Evolutionary conservation across 2,329 filamentous ascomycete species (phyloP), one percentile per base, ranked within the genome.

Genomic region (Paramyrothecium roridum): DNA sequence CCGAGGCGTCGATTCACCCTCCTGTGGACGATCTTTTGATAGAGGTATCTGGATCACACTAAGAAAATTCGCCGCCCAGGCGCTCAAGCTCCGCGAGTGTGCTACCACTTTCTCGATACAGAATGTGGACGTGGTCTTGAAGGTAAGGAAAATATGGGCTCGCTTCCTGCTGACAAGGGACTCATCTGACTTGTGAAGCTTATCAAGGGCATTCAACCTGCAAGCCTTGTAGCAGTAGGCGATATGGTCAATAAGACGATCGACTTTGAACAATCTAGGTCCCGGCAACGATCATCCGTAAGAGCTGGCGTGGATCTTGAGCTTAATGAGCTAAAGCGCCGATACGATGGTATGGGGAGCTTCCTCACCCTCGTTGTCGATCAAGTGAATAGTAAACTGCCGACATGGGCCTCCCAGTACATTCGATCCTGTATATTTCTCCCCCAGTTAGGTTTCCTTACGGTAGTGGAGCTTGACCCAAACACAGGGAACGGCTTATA

Each of bases 381-480:
- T 19, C 80, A 84, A n/a, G 76, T 96, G 55, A 82, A 82, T 1
- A 70, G 72, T 16, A 78, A 80, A 1, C 76, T 95, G 20, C 88
- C 92, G 1, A 77, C 81, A 56, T 80, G 80, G 78, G 78, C 79
- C 19, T 69, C 70, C 23, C 67, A 72, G 30, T 78, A 82, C 56
- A 73, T 87, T 16, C 77, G 80, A 34, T 93, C 93, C 54, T 96
- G 96, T 59, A 88, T 95, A 19, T 96, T 95, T 68, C 89, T 96
- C 58, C 93, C 93, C 0, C 92, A 96, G 65, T 83, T 97, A 40
- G 95, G 95, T 0, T 99, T 97, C 67, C 81, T 97, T 40, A 89
- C 92, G 2, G 86, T 88, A 0, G 86, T 96, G 17, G 83, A 91
- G 61, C 55, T 58, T 11, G 64, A 70, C 48, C 57, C 65, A 16